phyloP scores from a whole-genome alignment of 2,329 filamentous ascomycete species.

The Zarea fungicola region DNA sequence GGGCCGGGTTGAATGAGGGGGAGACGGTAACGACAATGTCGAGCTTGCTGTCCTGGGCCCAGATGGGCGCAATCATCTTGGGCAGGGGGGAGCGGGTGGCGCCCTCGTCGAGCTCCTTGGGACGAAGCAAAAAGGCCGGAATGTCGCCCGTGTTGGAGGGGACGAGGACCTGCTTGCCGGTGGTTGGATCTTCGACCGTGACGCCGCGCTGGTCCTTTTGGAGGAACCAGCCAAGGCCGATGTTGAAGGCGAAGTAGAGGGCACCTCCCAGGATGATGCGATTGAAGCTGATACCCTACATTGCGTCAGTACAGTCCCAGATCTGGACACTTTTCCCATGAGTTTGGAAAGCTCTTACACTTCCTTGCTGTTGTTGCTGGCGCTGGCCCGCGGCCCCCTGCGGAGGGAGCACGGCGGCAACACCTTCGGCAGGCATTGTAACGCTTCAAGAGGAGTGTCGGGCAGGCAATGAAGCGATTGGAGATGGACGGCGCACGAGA shows the following conservation, averaged over 20 bases:
- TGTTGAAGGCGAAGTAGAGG: constrained; percentile 56
- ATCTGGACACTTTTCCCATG: background rate
- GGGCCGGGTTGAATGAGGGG: constrained; percentile 62
- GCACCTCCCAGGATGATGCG: constrained; percentile 48
- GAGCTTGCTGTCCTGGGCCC: constrained; percentile 71
- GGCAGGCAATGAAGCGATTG: background rate
- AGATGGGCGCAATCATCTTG: constrained; percentile 75
- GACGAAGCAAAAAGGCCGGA: constrained; percentile 60
- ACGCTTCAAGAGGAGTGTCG: background rate
- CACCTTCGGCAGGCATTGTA: constrained; percentile 9
- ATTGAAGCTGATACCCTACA: constrained; percentile 33
- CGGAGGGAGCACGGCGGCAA: constrained; percentile 11
- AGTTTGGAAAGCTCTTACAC: constrained; percentile 13
- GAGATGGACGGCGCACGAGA: background rate
- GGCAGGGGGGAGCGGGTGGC: constrained; percentile 62
- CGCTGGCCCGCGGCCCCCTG: constrained; percentile 7
- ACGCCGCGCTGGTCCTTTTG: constrained; percentile 43
- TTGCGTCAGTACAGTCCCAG: background rate
- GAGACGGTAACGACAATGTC: constrained; percentile 86
- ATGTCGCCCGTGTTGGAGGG: constrained; percentile 52
- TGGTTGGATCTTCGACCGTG: constrained; percentile 41
- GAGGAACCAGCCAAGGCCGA: constrained; percentile 49
- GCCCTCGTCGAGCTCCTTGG: constrained; percentile 53
- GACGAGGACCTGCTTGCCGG: constrained; percentile 48
- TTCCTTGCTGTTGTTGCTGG: constrained; percentile 14